Evolutionary conservation across 176 grass and related monocot species (phyloP).

Genomic region (Phoenix dactylifera): DNA sequence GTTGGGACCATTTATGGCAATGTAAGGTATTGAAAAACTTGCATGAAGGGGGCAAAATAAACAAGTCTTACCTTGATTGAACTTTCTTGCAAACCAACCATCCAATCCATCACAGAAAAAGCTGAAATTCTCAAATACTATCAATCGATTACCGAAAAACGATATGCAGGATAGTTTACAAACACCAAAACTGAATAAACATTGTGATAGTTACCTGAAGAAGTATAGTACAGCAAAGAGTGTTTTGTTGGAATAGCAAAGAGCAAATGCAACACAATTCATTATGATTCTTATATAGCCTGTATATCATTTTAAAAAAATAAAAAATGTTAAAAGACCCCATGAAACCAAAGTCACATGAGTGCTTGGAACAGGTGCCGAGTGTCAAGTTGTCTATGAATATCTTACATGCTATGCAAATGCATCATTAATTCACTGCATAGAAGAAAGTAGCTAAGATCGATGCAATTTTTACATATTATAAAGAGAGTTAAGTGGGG

Average conservation of each 20-base stretch:
- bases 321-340: constrained; percentile 4
- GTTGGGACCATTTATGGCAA: background rate
- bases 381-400: background rate
- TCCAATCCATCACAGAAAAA: constrained; percentile 66
- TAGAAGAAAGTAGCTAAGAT: too few relatives aligned
- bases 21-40: constrained; percentile 4
- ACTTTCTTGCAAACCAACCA: constrained; percentile 71
- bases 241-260: constrained; percentile 52
- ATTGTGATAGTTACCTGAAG: constrained; percentile 39
- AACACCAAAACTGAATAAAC: background rate
- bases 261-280: constrained; percentile 73
- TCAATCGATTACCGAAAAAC: background rate
- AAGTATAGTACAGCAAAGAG: constrained; percentile 89
- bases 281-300: constrained; percentile 89
- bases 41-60: constrained; percentile 3
- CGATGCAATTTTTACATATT: too few relatives aligned
- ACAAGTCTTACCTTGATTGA: constrained; percentile 54
- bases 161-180: background rate
- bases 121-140: constrained; percentile 20
- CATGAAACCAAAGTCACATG: background rate
- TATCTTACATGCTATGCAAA: too few relatives aligned
- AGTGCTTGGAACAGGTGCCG: background rate
- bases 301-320: constrained; percentile 14
- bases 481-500: too few relatives aligned
- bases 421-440: too few relatives aligned